Base-by-base conservation (phyloP, 2,329 filamentous ascomycete genomes). In the Penicillium sp. region DNA sequence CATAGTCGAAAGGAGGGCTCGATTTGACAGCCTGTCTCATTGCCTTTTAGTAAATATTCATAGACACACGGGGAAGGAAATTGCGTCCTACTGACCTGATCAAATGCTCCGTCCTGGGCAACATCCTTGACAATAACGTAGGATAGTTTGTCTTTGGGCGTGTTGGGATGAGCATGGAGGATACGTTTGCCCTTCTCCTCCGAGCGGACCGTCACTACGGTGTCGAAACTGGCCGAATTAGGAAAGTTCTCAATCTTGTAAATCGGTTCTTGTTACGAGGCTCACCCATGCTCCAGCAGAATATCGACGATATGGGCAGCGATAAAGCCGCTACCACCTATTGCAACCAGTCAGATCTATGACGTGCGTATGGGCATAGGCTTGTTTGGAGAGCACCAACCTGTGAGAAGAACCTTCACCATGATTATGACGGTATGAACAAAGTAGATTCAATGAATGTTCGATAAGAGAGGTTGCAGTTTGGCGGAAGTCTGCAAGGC, bases 101-200 rank as follows among this genome's bases (percentile, higher is more conserved):
- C 83, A 62, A 94, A 95, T 21, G 88, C 89, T 16, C 83, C 83
- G 19, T 85, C 81, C 58, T 85, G 68, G 0, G 87, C 87, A 60
- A 95, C 87, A 61, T 95, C 89, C 45, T 85, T 80, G 11, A 95
- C 88, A 55, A 93, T 82, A 31, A 76, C 80, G 66, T 87, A 89
- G 54, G 81, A 81, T 28, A 89, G 77, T 67, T 83, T 82, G 52
- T 82, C 80, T 52, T 82, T 81, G 2, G 81, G 75, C 7, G 76
- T 72, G 24, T 68, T 72, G 40, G 80, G 77, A 64, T 85, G 80
- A 18, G 79, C 79, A 18, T 79, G 74, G 54, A 82, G 78, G 66
- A 87, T 87, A 65, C 79, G 82, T 60, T 85, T 77, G 36, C 83
- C 85, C 69, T 88, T 87, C 31, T 82, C 79, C 58, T 84, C 78